Percentiles rank a stretch among this genome's conserved stretches.
These are phyloP conservation scores for Cryptosporidium sp. DNA, from an alignment of 169 alveolate genomes.

Conservation along the genomic window DNA sequence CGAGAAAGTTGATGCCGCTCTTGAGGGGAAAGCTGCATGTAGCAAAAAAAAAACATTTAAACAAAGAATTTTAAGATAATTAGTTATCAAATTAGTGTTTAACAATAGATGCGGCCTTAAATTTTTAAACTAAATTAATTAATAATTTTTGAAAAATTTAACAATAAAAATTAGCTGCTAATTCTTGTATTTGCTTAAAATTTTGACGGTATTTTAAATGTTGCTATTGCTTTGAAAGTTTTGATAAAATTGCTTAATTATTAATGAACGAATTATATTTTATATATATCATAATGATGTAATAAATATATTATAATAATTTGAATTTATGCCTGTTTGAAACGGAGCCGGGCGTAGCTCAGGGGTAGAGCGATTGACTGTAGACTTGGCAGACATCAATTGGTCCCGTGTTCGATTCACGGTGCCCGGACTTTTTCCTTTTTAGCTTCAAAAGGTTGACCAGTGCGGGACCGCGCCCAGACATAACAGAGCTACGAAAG, in stretches of 20 bases:
- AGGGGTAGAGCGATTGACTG: constrained; percentile 78
- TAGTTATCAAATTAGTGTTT: background rate
- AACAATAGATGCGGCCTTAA: background rate
- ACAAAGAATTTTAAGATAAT: background rate
- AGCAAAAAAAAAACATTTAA: background rate
- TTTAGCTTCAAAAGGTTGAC: no score
- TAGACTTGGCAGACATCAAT: constrained; percentile 77
- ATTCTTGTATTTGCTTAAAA: background rate
- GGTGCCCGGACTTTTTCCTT: constrained; percentile 73
- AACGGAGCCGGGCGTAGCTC: constrained; percentile 74
- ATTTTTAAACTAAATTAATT: no score
- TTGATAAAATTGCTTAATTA: no score
- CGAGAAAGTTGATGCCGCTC: constrained; percentile 2
- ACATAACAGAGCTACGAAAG: no score
- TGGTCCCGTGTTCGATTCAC: constrained; percentile 79
- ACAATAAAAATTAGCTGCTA: background rate
- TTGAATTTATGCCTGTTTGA: background rate
- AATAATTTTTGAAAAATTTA: background rate
- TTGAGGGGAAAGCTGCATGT: constrained; percentile 43
- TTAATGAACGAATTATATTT: no score
- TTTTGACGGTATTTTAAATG: no score
- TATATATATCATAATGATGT: background rate
- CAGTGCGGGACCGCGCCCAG: no score
- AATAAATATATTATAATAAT: background rate
- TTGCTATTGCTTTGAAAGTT: no score